Base-by-base conservation (phyloP, 345 rosid genomes). In the Anacardium occidentale region DNA sequence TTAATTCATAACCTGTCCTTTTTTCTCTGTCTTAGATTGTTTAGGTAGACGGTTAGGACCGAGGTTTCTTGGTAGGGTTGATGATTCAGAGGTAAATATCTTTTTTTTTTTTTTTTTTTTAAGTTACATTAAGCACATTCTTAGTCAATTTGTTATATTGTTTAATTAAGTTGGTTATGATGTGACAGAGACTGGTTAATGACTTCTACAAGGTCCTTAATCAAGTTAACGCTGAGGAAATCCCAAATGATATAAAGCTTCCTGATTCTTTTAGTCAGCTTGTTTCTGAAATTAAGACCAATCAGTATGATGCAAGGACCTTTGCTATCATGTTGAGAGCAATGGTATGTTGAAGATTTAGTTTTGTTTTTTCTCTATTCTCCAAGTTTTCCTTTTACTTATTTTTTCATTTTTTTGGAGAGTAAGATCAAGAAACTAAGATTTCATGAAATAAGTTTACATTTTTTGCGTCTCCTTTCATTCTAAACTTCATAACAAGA, bases 41-140 rank as follows among this genome's bases (percentile, higher is more conserved):
- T 89, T 96, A 85, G 99, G 99, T 69, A 87, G 99, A 84, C 92
- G 97, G 73, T 83, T 90, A 77, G 98, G 99, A 82, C 99, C 99
- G 53, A 91, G 86, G 85, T 81, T 96, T 86, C 96, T 95, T 47
- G 91, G 95, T 58, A 85, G 92, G 76, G 89, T 76, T 79, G 98
- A 93, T 89, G 95, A 86, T 85, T 93, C 99, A 69, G 95, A 79
- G 92, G 98, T 93, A 89, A 86, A 75, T 66, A 68, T 42, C 50
- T 76, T 56, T 5, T 7, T 20, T 55, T 7, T 56, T 5, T 7
- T 20, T 55, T 7, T 57, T 59, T 62, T 66, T 24, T 50, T 29
- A 45, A 10, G 24, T 72, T 71, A 10, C 12, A 4, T 64, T 63
- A 18, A 24, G 17, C 5, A 18, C 63, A 11, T 59, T 45, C 22